phyloP scores from a whole-genome alignment of 2,329 filamentous ascomycete species.

The Elsinoe necatrix region DNA sequence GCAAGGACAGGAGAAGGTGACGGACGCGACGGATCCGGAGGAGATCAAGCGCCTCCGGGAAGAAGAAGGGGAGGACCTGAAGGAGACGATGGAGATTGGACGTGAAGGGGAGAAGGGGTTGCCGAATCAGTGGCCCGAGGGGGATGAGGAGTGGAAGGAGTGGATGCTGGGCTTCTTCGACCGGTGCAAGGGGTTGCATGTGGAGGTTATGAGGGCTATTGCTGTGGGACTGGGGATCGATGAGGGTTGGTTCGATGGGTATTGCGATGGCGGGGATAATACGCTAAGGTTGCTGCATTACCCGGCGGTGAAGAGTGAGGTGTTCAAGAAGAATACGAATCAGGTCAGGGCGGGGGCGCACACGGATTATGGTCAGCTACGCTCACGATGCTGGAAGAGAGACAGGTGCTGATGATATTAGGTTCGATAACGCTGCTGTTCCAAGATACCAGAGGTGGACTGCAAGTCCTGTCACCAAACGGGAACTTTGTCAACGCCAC shows the following conservation, averaged over 20 bases:
- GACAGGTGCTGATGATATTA: conserved; percentile 17
- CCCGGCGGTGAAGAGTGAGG: conserved; percentile 46
- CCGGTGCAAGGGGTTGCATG: conserved; percentile 65
- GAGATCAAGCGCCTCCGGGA: conserved; percentile 53
- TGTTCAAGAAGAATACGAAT: conserved; percentile 44
- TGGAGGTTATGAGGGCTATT: conserved; percentile 58
- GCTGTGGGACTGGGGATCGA: conserved; percentile 56
- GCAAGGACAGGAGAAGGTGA: conserved; percentile 60
- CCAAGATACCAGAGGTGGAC: conserved; percentile 47
- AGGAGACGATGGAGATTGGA: conserved; percentile 55
- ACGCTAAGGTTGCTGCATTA: conserved; percentile 46
- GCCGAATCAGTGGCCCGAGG: conserved; percentile 73
- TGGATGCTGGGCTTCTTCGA: conserved; percentile 67
- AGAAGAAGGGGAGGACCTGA: conserved; percentile 44
- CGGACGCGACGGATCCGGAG: conserved; percentile 44
- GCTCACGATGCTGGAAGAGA: background rate
- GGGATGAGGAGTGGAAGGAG: conserved; percentile 59
- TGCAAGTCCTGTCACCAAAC: conserved; percentile 60
- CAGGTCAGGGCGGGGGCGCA: conserved; percentile 64
- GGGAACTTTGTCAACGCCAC: conserved; percentile 72
- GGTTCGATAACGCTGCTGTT: conserved; percentile 45
- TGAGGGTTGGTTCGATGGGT: conserved; percentile 71
- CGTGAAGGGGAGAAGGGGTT: conserved; percentile 50
- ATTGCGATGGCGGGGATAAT: conserved; percentile 63
- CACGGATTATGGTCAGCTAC: conserved; percentile 51